Conservation (phyloP, 768 basidiomycete species). For the Amanita rimosa region DNA sequence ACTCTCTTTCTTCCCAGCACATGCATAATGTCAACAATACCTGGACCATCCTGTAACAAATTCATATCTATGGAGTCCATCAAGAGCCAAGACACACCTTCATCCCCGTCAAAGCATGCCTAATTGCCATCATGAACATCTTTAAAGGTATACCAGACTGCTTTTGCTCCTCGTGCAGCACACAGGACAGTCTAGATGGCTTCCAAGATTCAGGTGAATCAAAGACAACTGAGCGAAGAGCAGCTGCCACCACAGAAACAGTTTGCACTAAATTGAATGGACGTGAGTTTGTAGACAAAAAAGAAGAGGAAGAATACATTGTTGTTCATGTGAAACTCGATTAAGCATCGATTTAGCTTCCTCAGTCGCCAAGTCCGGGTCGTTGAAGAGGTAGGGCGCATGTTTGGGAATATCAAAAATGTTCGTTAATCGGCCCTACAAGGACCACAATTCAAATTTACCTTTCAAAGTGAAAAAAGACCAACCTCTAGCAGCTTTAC, state of each 20-base stretch:
- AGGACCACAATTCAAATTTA: background rate
- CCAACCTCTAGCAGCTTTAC: slow-evolving; percentile 50
- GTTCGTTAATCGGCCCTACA: slow-evolving; percentile 58
- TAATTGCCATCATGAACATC: slow-evolving; percentile 57
- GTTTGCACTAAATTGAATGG: slow-evolving; percentile 18
- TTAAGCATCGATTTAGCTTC: slow-evolving; percentile 46
- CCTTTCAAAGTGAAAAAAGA: background rate
- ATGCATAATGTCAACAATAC: slow-evolving; percentile 31
- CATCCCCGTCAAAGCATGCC: slow-evolving; percentile 73
- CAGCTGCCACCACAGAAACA: slow-evolving; percentile 19
- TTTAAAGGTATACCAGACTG: slow-evolving; percentile 30
- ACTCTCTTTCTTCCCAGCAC: slow-evolving; percentile 32
- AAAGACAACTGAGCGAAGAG: slow-evolving; percentile 25
- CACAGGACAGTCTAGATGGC: slow-evolving; percentile 10
- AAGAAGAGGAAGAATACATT: slow-evolving; percentile 24
- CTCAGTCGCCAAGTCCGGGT: slow-evolving; percentile 44
- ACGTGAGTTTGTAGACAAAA: slow-evolving; percentile 17
- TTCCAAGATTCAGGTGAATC: slow-evolving; percentile 10
- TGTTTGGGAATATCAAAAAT: slow-evolving; percentile 58
- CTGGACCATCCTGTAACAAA: slow-evolving; percentile 33
- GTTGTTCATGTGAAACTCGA: slow-evolving; percentile 27
- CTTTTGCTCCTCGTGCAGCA: slow-evolving; percentile 35
- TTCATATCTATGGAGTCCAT: background rate
- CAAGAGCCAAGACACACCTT: slow-evolving; percentile 42
- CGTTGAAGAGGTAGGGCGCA: slow-evolving; percentile 71